Base-by-base conservation (phyloP, 148 eudicot species). In the Persicaria tinctoria region DNA sequence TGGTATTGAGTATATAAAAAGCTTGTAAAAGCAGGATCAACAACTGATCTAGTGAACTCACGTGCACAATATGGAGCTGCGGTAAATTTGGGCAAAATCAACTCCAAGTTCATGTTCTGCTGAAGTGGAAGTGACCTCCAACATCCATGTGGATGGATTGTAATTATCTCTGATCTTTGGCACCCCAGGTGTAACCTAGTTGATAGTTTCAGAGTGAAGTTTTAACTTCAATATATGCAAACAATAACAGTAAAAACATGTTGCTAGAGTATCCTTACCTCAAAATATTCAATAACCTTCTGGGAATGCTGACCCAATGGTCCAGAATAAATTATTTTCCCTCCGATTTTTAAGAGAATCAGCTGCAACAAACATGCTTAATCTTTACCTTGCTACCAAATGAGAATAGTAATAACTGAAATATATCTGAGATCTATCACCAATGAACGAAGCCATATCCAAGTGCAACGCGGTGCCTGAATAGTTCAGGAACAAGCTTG, bases 101-200 rank as follows among this genome's bases (percentile, higher is more conserved):
- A 81, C 76, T 44, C 83, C 87, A 11, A 77, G 75, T 69, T 63
- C 44, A 73, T 75, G 74, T 83, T 89, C 92, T 71, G 76, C 80
- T 75, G 84, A 79, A 50, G 78, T 23, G 18, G 87, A 80, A 73
- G 87, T 84, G 41, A 83, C 81, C 46, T 89, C 90, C 59, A 89
- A 69, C 90, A 89, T 89, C 92, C 92, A 89, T 47, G 88, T 86
- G 41, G 92, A 89, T 46, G 92, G 92, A 79, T 89, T 89, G 55
- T 89, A 83, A 17, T 85, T 83, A 48, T 86, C 89, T 76, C 76
- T 85, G 32, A 89, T 85, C 73, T 83, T 83, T 47, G 53, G 63
- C 3, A 89, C 83, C 75, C 90, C 87, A 44, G 78, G 50, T 20
- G 83, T 83, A 50, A 73, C 81, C 91, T 88, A 68, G 49, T 12